Percentiles rank a stretch among this genome's conserved stretches.
Evolutionary conservation across 192 early-diverging fungal species (phyloP).

Genomic region (Coemansia furcata): DNA sequence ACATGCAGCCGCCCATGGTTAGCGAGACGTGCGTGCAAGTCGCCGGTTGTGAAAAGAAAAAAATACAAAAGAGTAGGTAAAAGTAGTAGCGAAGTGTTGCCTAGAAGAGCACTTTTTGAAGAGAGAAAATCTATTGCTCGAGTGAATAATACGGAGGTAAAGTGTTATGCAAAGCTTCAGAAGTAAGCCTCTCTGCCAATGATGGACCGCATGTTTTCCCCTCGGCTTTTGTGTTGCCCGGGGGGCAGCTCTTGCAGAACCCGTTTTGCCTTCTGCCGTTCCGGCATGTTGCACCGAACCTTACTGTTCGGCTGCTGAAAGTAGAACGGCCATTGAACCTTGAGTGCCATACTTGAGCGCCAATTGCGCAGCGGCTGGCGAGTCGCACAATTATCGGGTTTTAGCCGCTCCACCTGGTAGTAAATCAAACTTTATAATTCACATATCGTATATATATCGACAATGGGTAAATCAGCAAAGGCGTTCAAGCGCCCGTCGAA

Average conservation of each 20-base stretch:
- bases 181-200: not conserved
- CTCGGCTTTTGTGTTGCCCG: not conserved
- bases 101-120: not conserved
- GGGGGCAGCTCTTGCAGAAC: too few relatives aligned
- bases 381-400: not conserved
- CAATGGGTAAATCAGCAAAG: slow-evolving; percentile 72
- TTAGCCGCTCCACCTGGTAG: too few relatives aligned
- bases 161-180: not conserved
- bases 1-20: slow-evolving; percentile 56
- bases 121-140: not conserved
- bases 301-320: not conserved
- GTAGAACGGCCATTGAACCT: not conserved
- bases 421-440: not conserved
- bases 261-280: too few relatives aligned
- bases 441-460: not conserved
- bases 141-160: not conserved
- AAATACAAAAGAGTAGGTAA: slow-evolving; percentile 1
- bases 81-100: not conserved
- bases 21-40: slow-evolving; percentile 2
- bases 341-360: not conserved
- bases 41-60: not conserved
- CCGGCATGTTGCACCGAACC: too few relatives aligned
- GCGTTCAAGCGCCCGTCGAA: slow-evolving; percentile 64
- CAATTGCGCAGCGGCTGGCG: not conserved
- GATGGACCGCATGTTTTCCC: not conserved